Evolutionary conservation across 78 protist species (phyloP).

Genomic region (Emiliania huxleyi): DNA sequence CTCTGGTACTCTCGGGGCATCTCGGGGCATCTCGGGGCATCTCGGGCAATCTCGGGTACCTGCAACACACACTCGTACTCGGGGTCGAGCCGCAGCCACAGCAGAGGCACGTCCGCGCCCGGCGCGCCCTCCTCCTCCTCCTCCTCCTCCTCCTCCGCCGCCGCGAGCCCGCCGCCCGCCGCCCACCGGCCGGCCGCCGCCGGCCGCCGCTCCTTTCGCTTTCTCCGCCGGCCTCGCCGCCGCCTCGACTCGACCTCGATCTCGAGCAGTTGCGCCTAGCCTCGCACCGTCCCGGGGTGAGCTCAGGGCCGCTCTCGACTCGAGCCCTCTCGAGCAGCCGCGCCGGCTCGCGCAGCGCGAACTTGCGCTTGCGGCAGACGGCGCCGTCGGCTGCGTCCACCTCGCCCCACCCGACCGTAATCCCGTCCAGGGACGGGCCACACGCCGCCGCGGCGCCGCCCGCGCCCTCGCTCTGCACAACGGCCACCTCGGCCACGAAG

Average conservation of each 20-base stretch:
- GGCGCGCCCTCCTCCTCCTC: not conserved
- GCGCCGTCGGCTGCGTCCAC: not conserved
- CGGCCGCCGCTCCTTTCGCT: not conserved
- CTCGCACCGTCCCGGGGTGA: too few species aligned
- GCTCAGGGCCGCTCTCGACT: too few species aligned
- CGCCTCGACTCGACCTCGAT: not conserved
- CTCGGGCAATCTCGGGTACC: too few species aligned
- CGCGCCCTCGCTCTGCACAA: not conserved
- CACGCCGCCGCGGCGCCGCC: not conserved
- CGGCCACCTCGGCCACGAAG: not conserved
- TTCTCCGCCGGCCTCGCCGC: not conserved
- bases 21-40: too few species aligned
- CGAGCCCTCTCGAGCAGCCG: too few species aligned
- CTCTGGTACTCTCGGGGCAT: too few species aligned
- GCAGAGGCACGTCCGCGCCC: not conserved
- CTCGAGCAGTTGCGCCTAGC: not conserved
- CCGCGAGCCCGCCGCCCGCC: not conserved
- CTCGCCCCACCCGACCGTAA: not conserved
- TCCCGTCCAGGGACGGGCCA: not conserved
- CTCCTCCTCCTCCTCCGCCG: not conserved
- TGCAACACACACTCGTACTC: not conserved
- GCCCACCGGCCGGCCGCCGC: not conserved
- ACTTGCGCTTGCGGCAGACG: not conserved
- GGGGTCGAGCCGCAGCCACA: not conserved
- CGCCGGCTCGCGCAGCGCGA: not conserved